Conservation (phyloP, 257 asterid species). For the Orobanche coerulescens region DNA sequence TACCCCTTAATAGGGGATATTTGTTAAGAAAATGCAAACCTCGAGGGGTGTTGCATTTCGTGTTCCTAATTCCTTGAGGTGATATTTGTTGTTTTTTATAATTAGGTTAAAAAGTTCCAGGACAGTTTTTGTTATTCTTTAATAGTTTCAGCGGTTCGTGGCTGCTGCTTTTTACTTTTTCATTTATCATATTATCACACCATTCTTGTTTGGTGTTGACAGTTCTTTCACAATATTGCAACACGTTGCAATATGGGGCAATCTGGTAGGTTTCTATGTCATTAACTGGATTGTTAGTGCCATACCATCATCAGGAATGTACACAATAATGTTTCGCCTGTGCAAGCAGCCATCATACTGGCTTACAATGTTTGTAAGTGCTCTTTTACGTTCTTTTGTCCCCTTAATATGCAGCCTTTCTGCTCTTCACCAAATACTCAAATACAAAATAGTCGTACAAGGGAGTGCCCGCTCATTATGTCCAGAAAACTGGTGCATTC, state of each 20-base stretch:
- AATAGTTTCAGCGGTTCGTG: neutral
- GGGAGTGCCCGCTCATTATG: conserved; percentile 6
- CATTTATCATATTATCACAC: neutral
- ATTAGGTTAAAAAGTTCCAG: neutral
- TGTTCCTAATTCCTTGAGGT: neutral
- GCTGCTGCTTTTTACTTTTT: neutral
- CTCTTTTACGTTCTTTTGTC: conserved; percentile 18
- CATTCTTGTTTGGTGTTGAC: conserved; percentile 25
- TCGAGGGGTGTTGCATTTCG: too few relatives aligned
- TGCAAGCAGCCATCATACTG: conserved; percentile 91
- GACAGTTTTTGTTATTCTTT: neutral
- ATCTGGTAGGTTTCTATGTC: conserved; percentile 72
- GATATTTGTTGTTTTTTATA: too few relatives aligned
- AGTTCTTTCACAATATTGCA: conserved; percentile 87
- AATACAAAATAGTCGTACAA: neutral
- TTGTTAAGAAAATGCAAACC: neutral
- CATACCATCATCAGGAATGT: conserved; percentile 73
- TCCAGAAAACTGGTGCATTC: neutral
- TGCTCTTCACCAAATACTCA: neutral
- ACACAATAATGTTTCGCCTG: conserved; percentile 87
- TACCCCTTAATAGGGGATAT: neutral
- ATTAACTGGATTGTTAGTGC: conserved; percentile 93
- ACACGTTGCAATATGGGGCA: conserved; percentile 96
- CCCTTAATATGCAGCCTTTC: neutral
- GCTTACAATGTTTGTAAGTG: conserved; percentile 75